Evolutionary conservation across 2,329 filamentous ascomycete species (phyloP).

Genomic region (Rhynchosporium graminicola): DNA sequence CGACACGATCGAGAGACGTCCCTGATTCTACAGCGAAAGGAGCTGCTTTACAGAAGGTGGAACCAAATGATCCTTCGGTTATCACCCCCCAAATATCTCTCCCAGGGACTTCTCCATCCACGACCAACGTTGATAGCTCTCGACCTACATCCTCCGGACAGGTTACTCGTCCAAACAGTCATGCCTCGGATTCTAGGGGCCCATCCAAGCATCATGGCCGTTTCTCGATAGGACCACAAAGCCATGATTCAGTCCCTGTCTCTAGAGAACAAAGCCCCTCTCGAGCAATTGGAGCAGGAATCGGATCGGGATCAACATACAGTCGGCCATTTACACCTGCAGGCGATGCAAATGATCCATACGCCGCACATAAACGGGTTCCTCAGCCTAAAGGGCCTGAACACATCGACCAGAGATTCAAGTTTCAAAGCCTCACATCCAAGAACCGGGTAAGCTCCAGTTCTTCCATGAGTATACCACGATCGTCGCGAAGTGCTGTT

Average conservation of each 20-base stretch:
- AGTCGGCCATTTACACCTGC: slow-evolving; percentile 76
- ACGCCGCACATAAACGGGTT: slow-evolving; percentile 77
- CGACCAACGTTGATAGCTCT: slow-evolving; percentile 35
- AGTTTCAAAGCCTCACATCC: slow-evolving; percentile 67
- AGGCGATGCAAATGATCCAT: slow-evolving; percentile 81
- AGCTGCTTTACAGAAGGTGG: slow-evolving; percentile 42
- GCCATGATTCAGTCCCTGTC: slow-evolving; percentile 49
- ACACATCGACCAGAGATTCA: slow-evolving; percentile 77
- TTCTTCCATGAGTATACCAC: slow-evolving; percentile 52
- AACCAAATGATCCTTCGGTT: slow-evolving; percentile 48
- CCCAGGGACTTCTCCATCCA: slow-evolving; percentile 51
- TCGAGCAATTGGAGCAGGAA: slow-evolving; percentile 58
- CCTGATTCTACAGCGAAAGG: slow-evolving; percentile 40
- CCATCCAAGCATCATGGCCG: slow-evolving; percentile 31
- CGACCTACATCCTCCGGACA: slow-evolving; percentile 40
- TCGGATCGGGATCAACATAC: slow-evolving; percentile 62
- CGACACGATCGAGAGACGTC: slow-evolving; percentile 62
- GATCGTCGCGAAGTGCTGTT: slow-evolving; percentile 39
- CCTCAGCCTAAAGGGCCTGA: slow-evolving; percentile 66
- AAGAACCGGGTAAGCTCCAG: slow-evolving; percentile 64
- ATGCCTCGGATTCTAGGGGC: slow-evolving; percentile 28
- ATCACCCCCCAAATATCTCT: slow-evolving; percentile 72
- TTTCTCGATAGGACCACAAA: slow-evolving; percentile 40
- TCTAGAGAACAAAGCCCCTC: slow-evolving; percentile 67
- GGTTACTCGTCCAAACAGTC: slow-evolving; percentile 32